These are phyloP conservation scores for Exophiala calicioides DNA, from an alignment of 2,329 filamentous ascomycete species.

Conservation along the genomic window DNA sequence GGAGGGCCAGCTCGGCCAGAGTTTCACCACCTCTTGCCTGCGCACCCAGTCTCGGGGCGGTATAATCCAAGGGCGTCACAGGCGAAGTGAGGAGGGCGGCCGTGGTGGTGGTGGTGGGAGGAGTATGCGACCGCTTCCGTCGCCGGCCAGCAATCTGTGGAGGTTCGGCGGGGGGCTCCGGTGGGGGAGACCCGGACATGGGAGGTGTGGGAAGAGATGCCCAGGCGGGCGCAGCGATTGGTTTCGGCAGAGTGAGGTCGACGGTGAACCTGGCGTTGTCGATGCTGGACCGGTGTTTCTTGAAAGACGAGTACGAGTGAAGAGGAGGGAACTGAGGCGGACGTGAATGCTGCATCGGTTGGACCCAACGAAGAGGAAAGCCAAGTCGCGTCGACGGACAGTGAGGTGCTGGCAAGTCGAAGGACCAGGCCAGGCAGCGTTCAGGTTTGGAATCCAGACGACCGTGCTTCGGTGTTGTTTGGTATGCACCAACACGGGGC, in stretches of 20 bases:
- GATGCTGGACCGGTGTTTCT: constrained; percentile 33
- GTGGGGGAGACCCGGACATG: constrained; percentile 47
- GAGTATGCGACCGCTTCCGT: constrained; percentile 36
- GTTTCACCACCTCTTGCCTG: constrained; percentile 23
- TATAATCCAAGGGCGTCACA: constrained; percentile 16
- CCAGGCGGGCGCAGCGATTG: constrained; percentile 37
- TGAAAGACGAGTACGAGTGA: constrained; percentile 29
- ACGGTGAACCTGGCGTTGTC: constrained; percentile 33
- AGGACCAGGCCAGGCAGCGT: too few species aligned
- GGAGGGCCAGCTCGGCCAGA: constrained; percentile 11
- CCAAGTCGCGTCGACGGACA: too few species aligned
- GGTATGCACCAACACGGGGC: constrained; percentile 12
- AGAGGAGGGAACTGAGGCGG: constrained; percentile 23
- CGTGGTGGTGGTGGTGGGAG: constrained; percentile 30
- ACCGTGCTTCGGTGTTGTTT: constrained; percentile 19
- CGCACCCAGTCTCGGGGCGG: constrained; percentile 23
- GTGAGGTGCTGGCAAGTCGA: too few species aligned
- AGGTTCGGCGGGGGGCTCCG: constrained; percentile 40
- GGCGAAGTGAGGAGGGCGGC: constrained; percentile 22
- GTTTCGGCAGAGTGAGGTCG: constrained; percentile 33
- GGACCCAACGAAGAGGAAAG: background rate
- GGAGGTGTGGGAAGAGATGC: constrained; percentile 43
- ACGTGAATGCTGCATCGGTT: constrained; percentile 31
- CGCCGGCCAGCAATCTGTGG: constrained; percentile 38
- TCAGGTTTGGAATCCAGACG: constrained; percentile 6